A percentile compares a stretch with the other conserved stretches of the same genome.
Evolutionary conservation across 2,329 filamentous ascomycete genomes (phyloP).

Genomic region (Hymenoscyphus repandus): DNA sequence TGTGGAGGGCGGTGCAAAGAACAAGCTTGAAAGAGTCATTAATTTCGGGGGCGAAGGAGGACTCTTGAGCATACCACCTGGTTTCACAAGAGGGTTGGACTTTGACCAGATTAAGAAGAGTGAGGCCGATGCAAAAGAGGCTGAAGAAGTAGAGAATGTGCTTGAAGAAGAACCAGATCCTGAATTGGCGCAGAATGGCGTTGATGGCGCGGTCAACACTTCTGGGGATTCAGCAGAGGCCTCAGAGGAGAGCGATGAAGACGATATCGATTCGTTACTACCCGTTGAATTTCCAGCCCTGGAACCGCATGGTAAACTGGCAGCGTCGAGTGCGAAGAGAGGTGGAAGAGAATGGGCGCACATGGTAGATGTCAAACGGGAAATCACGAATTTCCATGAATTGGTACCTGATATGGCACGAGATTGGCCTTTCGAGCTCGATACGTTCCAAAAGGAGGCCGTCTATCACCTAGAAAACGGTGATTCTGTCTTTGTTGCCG

Average conservation of each 20-base stretch:
- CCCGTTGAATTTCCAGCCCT: slow-evolving; percentile 91
- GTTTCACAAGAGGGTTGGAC: slow-evolving; percentile 72
- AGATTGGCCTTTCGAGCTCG: slow-evolving; percentile 94
- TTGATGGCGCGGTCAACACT: slow-evolving; percentile 28
- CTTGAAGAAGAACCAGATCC: slow-evolving; percentile 44
- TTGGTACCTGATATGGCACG: slow-evolving; percentile 94
- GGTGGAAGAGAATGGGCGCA: slow-evolving; percentile 90
- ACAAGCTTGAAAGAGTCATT: slow-evolving; percentile 76
- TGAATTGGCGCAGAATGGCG: slow-evolving; percentile 27
- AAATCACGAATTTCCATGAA: slow-evolving; percentile 90
- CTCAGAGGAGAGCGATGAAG: slow-evolving; percentile 41
- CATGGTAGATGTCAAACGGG: slow-evolving; percentile 92
- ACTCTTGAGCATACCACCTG: slow-evolving; percentile 76
- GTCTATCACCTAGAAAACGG: slow-evolving; percentile 96
- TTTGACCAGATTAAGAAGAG: slow-evolving; percentile 57
- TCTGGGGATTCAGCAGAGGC: slow-evolving; percentile 32
- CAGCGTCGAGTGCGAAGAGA: slow-evolving; percentile 65
- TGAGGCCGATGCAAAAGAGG: slow-evolving; percentile 53
- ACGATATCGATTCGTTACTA: slow-evolving; percentile 77
- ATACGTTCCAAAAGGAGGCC: slow-evolving; percentile 97
- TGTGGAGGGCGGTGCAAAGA: slow-evolving; percentile 38
- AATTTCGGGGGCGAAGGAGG: slow-evolving; percentile 73
- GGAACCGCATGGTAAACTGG: slow-evolving; percentile 74
- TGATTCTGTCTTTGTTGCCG: slow-evolving; percentile 96
- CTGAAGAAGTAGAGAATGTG: slow-evolving; percentile 64